These are phyloP conservation scores for Kwoniella shivajii DNA, from an alignment of 1,284 basidiomycete genomes.

Conservation along the genomic window DNA sequence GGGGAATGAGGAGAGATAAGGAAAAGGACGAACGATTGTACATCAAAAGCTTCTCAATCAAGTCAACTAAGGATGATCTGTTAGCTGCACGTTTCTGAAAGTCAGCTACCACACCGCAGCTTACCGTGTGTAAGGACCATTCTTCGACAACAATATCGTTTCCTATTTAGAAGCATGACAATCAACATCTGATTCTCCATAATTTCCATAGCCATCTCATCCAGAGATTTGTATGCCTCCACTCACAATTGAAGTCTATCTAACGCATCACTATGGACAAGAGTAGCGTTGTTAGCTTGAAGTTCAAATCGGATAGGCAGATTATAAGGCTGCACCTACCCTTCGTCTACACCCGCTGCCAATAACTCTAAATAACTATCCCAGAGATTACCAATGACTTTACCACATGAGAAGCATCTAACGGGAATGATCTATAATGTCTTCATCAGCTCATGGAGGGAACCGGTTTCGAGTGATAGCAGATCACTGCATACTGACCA, in stretches of 20 bases:
- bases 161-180: conserved; percentile 48
- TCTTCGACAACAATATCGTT: conserved; percentile 92
- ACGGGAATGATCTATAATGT: conserved; percentile 54
- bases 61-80: conserved; percentile 59
- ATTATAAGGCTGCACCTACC: conserved; percentile 60
- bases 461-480: too few species aligned
- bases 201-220: neutral
- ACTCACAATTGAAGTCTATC: conserved; percentile 76
- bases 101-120: too few species aligned
- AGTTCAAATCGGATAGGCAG: neutral
- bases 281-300: neutral
- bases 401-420: conserved; percentile 79
- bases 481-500: too few species aligned
- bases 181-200: neutral
- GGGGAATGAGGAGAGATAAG: neutral
- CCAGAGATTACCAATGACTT: conserved; percentile 93
- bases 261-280: conserved; percentile 75
- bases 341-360: conserved; percentile 76
- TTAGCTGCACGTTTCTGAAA: conserved; percentile 12
- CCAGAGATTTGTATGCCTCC: neutral
- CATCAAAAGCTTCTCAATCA: conserved; percentile 93
- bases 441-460: neutral
- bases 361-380: conserved; percentile 77
- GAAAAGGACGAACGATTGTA: conserved; percentile 78
- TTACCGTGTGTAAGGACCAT: conserved; percentile 95